Evolutionary conservation across 2,329 filamentous ascomycete genomes (phyloP), one percentile per base, ranked within the genome.

Genomic region (Monosporascus sp.): DNA sequence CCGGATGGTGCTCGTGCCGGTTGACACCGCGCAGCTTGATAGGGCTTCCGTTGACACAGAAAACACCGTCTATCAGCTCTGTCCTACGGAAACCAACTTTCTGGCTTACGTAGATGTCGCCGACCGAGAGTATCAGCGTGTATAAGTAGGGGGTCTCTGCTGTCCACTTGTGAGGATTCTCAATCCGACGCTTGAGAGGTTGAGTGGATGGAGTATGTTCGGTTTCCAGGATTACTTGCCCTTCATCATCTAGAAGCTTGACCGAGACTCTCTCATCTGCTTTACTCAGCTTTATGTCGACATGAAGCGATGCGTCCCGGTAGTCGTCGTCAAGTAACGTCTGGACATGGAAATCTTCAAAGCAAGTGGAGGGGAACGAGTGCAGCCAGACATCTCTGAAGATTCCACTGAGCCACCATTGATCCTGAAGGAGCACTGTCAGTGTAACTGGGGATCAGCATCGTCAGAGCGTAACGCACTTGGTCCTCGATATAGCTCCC

Each of bases 401-500:
- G 55, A 89, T 89, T 22, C 80, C 77, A 50, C 77, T 82, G 5
- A 87, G 68, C 80, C 84, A 85, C 84, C 86, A 88, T 67, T 88
- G 82, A 61, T 88, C 84, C 66, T 78, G 48, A 9, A 48, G 11
- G 9, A n/a, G 48, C 35, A 15, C 35, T 60, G 54, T 54, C 48
- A n/a, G 5, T 6, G 7, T 26, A 43, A 18, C 2, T 38, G 17
- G 31, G 18, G 24, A 22, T 17, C 22, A 9, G 47, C 9, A 43
- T 41, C 20, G 8, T 37, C n/a, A 57, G 22, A 8, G 22, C 37
- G 28, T 8, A 26, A 60, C 63, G 38, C 50, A 70, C 69, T 60
- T 80, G 85, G 55, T 89, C 86, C 62, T 90, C 87, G 37, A 89
- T 81, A 57, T 89, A 89, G 20, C 80, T 85, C 3, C 86, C 87